Evolutionary conservation across 768 basidiomycete species (phyloP), one percentile per base, ranked within the genome.

Genomic region (Kwoniella sp.): DNA sequence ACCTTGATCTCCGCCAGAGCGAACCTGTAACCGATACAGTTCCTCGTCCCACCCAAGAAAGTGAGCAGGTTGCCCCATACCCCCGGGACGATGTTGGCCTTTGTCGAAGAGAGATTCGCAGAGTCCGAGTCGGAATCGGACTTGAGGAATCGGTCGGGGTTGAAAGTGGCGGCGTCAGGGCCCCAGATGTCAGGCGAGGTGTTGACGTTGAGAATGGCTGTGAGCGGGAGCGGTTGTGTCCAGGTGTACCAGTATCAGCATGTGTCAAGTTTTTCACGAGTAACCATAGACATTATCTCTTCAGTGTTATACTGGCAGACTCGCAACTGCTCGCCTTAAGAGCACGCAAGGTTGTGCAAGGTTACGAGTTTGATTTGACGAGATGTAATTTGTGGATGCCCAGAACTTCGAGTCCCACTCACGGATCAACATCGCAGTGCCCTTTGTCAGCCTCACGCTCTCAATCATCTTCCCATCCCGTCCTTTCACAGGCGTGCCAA

Each of bases 1-100:
- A 71, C 74, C 54, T 78, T 78, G 65, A 82, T 79, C 61, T 82
- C 81, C 5, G 73, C 74, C 25, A 82, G 56, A 9, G 81, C 80
- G 56, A 81, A 82, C n/a, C 78, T 70, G 64, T 79, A 80, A 12
- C 81, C 80, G 37, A 79, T 81, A 65, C 70, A 74, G 55, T 67
- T 73, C 41, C 79, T 56, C 15, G 77, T 73, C 1, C 81, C 81
- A 13, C 76, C 77, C 15, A 81, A 34, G 72, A 82, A 82, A 23
- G 81, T 78, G 48, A 79, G 55, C 26, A 79, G 63, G 55, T 78
- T 77, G 2, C 79, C 76, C 81, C 81, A 82, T 1, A 77, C 70
- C n/a, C 79, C 76, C 0, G 76, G 73, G 13, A 80, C 61, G 13
- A 62, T 41, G 12, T 74, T 72, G 31, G 61, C 59, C 12, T 60